Evolutionary conservation across 1,139 yeast species (phyloP), one percentile per base, ranked within the genome.

Genomic region (Hemisphaericaspora xylanilytica): DNA sequence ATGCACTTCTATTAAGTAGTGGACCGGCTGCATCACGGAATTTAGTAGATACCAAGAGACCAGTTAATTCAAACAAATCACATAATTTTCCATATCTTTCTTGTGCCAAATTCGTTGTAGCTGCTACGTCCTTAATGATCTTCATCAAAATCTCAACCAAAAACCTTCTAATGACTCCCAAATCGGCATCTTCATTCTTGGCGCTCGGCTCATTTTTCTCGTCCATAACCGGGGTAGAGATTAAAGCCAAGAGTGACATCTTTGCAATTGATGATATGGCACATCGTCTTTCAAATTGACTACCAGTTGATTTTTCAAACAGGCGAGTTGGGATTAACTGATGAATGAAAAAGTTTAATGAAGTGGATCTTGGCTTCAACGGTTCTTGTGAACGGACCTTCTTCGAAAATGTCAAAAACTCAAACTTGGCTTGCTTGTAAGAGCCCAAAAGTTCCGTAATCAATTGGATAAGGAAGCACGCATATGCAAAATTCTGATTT

Each of bases 391-490:
- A 53, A 36, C 35, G 37, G 3, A 66, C 60, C 59, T 80, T 80
- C 54, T 81, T 83, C 3, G 92, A 80, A 51, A 77, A 89, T 0
- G 90, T 81, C 41, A 90, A 65, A 52, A 90, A 85, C 51, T 88
- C 96, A 38, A 85, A 71, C 56, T 90, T 90, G 43, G 92, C 80
- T 45, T 80, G 81, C 48, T 83, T 84, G 59, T 89, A 90, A 1
- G 96, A 85, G 2, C 83, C 79, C 14, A 89, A 60, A 12, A 89
- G 64, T 50, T 90, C 97, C 1, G 83, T 73, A 28, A 89, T 60
- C 0, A 79, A 63, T 51, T 82, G 87, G 30, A 90, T 62, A 31
- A 90, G 61, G 54, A 82, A 86, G 35, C 85, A 74, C 39, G 80
- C 79, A 52, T 85, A 81, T 0, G 81, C 71, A 56, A 83, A 85